phyloP scores from a whole-genome alignment of 2,329 filamentous ascomycete species.

The Apiospora marii region DNA sequence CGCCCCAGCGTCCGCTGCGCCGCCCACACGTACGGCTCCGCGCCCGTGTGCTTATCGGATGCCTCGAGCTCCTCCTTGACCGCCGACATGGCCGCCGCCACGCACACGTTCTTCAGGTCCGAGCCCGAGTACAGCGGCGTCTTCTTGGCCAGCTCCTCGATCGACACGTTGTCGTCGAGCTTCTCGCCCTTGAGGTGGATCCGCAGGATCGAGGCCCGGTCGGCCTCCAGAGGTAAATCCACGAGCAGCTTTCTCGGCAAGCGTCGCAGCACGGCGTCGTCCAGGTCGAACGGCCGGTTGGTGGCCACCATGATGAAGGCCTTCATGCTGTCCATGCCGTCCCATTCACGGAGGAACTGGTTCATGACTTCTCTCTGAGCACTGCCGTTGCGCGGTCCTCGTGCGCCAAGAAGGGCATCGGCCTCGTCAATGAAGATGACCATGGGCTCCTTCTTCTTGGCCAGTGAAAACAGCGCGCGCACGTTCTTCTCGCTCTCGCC shows the following conservation, averaged over 20 bases:
- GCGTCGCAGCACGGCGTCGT: constrained; percentile 83
- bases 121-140: constrained; percentile 84
- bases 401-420: constrained; percentile 86
- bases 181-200: constrained; percentile 76
- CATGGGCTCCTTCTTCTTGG: constrained; percentile 89
- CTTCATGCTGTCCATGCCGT: constrained; percentile 81
- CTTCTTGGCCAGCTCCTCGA: constrained; percentile 68
- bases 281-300: constrained; percentile 93
- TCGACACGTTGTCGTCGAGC: constrained; percentile 66
- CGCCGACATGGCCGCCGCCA: constrained; percentile 80
- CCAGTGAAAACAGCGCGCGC: constrained; percentile 87
- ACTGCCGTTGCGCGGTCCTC: constrained; percentile 70
- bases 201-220: constrained; percentile 72
- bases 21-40: constrained; percentile 66
- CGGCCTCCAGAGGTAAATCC: constrained; percentile 72
- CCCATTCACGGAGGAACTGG: constrained; percentile 96
- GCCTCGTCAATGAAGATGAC: constrained; percentile 98
- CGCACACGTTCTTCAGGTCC: constrained; percentile 83
- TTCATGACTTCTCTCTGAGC: constrained; percentile 91
- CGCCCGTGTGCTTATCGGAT: constrained; percentile 44
- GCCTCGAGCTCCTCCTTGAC: constrained; percentile 74
- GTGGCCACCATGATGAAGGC: constrained; percentile 99
- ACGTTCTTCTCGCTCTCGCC: constrained; percentile 98
- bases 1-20: constrained; percentile 70
- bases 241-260: constrained; percentile 77